Base-by-base conservation (phyloP, 768 basidiomycete species). In the Lentinula aciculospora region DNA sequence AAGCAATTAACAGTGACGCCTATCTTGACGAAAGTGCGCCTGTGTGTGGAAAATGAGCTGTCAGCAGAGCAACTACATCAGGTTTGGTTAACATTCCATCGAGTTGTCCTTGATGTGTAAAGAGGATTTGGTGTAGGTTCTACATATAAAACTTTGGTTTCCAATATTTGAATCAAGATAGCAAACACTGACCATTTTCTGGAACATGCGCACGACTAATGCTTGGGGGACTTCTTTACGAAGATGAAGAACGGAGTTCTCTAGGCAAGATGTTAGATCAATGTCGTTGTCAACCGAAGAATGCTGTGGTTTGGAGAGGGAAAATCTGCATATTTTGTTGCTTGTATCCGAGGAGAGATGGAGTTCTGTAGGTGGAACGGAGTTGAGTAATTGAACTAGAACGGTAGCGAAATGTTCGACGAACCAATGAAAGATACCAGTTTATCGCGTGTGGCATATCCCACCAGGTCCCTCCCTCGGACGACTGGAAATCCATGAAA, bases 201-300 rank as follows among this genome's bases (percentile, higher is more conserved):
- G 87, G 73, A 88, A 88, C 80, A 86, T 85, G 63, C 75, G 81
- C 27, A 88, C 86, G 13, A 88, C 84, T 9, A 87, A 72, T 61
- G 89, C 86, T 65, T 84, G 78, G 2, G 88, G 85, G 12, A 86
- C 82, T 60, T 86, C 85, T 65, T 85, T 82, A 34, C 85, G 76
- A 56, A 89, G 73, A 59, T 86, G 82, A 49, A 88, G 72, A 1
- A 85, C 71, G 0, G 83, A 76, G 44, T 80, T 69, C 45, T 79
- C 77, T 21, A 77, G 62, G 19, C 73, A 60, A 0, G 64, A 37
- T 1, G 74, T 71, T 21, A 78, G 64, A 58, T 77, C 66, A 23
- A 60, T 19, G 28, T 21, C 9, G 28, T 53, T 40, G 19, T 58
- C 42, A 8, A 10, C 73, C 62, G 81, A 78, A 12, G 80, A 66